Evolutionary conservation across 2,329 filamentous ascomycete species (phyloP).

Genomic region (Neodidymelliopsis sp.): DNA sequence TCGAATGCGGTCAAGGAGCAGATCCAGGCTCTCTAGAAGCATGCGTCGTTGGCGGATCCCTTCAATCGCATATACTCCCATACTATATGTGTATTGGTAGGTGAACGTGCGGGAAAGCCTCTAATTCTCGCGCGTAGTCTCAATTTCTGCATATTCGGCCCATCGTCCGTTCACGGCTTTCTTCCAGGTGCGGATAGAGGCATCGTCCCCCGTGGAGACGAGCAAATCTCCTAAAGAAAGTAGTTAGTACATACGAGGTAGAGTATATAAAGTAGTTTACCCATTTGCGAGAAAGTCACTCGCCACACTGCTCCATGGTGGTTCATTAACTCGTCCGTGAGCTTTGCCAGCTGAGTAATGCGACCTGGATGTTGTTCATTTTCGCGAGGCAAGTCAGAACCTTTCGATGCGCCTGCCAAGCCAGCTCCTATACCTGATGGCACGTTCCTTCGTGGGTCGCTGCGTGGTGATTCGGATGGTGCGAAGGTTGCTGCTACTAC

Average conservation of each 20-base stretch:
- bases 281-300: constrained; percentile 68
- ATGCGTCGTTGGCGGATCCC: neutral
- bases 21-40: neutral
- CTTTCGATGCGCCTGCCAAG: constrained; percentile 54
- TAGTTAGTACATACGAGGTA: constrained; percentile 31
- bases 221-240: constrained; percentile 71
- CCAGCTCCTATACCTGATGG: constrained; percentile 64
- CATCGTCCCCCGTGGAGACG: constrained; percentile 79
- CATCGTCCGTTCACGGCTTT: constrained; percentile 57
- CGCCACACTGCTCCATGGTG: constrained; percentile 78
- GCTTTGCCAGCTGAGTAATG: constrained; percentile 67
- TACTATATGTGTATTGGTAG: neutral
- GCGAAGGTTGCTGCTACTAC: constrained; percentile 25
- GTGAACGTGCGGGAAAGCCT: neutral
- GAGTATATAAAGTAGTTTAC: constrained; percentile 33
- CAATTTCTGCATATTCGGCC: constrained; percentile 59
- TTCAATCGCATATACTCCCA: neutral
- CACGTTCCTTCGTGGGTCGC: constrained; percentile 39
- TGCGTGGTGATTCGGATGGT: constrained; percentile 32
- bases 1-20: no score
- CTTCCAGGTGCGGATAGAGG: constrained; percentile 62
- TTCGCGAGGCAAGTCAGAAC: constrained; percentile 59
- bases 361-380: constrained; percentile 69
- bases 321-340: constrained; percentile 71
- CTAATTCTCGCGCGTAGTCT: constrained; percentile 46